A percentile compares a stretch with the other conserved stretches of the same genome.
Conservation (phyloP, 495 filamentous ascomycete genomes). For the Aspergillus cristatus region DNA sequence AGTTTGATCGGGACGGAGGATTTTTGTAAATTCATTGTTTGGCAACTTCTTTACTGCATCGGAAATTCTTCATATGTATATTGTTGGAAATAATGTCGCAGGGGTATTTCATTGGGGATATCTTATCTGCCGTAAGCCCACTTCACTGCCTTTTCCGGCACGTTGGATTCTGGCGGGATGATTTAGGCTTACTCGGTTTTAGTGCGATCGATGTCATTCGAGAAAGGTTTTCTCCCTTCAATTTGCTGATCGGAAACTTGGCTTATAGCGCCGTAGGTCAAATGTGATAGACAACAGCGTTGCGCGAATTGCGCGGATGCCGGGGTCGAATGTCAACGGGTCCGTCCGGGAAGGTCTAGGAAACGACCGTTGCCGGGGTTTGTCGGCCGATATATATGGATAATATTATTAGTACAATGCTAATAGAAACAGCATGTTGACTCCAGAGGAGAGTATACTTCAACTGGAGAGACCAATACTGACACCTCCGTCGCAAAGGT, state of each 20-base stretch:
- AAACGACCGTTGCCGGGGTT: conserved; percentile 1
- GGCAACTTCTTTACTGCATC: background rate
- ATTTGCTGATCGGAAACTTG: background rate
- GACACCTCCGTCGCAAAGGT: no score
- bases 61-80: no score
- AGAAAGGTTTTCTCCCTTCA: conserved; percentile 11
- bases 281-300: conserved; percentile 13
- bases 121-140: no score
- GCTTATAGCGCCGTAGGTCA: conserved; percentile 6
- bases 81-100: no score
- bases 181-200: background rate
- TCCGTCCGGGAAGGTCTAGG: conserved; percentile 7
- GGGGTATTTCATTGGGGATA: no score
- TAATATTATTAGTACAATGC: background rate
- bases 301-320: conserved; percentile 21
- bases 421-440: no score
- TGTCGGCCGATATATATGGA: conserved; percentile 4
- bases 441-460: no score
- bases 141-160: no score
- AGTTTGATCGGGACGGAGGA: background rate
- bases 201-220: conserved; percentile 21
- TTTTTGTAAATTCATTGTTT: background rate
- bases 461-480: no score
- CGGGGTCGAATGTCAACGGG: conserved; percentile 13
- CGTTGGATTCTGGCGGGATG: no score